Evolutionary conservation across 176 grass and related monocot species (phyloP).

Genomic region (Pontederia crassipes): DNA sequence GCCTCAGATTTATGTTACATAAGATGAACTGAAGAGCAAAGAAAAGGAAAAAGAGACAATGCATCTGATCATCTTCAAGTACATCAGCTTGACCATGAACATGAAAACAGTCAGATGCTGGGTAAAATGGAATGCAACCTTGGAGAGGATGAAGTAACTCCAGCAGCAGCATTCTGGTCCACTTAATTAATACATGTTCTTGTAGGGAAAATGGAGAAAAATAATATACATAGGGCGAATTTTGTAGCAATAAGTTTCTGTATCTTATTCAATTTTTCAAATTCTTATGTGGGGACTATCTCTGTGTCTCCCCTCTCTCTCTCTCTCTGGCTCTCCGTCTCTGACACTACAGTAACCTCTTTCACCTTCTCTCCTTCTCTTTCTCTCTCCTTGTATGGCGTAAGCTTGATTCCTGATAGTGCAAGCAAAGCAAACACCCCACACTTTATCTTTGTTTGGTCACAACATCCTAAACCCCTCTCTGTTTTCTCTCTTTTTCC

Average conservation of each 20-base stretch:
- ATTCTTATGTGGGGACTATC: conserved; percentile 5
- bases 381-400: neutral
- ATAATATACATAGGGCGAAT: neutral
- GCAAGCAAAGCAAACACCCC: conserved; percentile 18
- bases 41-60: too few relatives aligned
- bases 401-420: conserved; percentile 20
- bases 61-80: too few relatives aligned
- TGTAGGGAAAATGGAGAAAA: too few relatives aligned
- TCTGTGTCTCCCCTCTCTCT: conserved; percentile 1
- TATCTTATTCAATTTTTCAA: neutral
- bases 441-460: conserved; percentile 1
- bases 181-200: too few relatives aligned
- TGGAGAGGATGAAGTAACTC: too few relatives aligned
- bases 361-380: conserved; percentile 7
- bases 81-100: too few relatives aligned
- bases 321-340: neutral
- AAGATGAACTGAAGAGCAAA: too few relatives aligned
- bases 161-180: too few relatives aligned
- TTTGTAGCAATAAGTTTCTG: neutral
- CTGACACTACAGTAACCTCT: conserved; percentile 15
- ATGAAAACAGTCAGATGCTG: too few relatives aligned
- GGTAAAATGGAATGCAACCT: too few relatives aligned
- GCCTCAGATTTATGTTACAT: too few relatives aligned
- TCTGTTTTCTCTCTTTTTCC: conserved; percentile 1
- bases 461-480: neutral